These are phyloP conservation scores for Penicillium paradoxum DNA, from an alignment of 495 filamentous ascomycete genomes.

Conservation along the genomic window DNA sequence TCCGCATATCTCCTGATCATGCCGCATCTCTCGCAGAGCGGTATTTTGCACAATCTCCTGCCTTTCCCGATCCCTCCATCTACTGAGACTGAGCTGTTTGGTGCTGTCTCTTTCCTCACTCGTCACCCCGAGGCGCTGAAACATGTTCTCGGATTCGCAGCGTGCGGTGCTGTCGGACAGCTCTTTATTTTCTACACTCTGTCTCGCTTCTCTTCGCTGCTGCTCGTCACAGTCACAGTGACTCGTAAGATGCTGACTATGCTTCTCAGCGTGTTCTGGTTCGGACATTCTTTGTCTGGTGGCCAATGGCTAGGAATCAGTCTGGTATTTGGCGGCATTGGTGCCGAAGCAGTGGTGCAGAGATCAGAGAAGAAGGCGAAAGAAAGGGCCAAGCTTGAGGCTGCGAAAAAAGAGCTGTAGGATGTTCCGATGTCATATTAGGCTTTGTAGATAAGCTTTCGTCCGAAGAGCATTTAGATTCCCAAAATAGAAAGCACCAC, in stretches of 20 bases:
- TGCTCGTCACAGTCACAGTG: constrained; percentile 94
- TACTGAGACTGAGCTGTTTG: constrained; percentile 61
- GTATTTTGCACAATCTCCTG: constrained; percentile 62
- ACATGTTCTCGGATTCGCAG: constrained; percentile 83
- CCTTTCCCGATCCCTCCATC: constrained; percentile 51
- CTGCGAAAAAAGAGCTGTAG: constrained; percentile 39
- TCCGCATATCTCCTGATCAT: constrained; percentile 67
- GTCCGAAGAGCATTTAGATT: background rate
- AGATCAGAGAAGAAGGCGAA: constrained; percentile 80
- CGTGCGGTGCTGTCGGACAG: constrained; percentile 91
- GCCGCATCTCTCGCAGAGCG: constrained; percentile 67
- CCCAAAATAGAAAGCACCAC: background rate
- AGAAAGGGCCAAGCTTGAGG: constrained; percentile 58
- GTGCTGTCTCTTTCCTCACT: constrained; percentile 74
- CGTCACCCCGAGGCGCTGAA: constrained; percentile 72
- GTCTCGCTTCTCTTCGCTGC: constrained; percentile 80
- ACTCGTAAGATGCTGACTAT: constrained; percentile 99
- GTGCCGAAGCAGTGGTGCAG: constrained; percentile 79
- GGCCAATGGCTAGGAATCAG: constrained; percentile 92
- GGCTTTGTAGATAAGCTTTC: constrained; percentile 6
- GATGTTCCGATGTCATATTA: background rate
- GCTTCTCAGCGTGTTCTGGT: constrained; percentile 91
- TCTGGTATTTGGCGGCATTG: constrained; percentile 92
- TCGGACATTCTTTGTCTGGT: constrained; percentile 75
- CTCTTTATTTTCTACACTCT: constrained; percentile 98